Percentiles rank a stretch among this genome's conserved stretches.
phyloP scores from a whole-genome alignment of 164 flowering plant genomes.

The Tetracentron sinense region DNA sequence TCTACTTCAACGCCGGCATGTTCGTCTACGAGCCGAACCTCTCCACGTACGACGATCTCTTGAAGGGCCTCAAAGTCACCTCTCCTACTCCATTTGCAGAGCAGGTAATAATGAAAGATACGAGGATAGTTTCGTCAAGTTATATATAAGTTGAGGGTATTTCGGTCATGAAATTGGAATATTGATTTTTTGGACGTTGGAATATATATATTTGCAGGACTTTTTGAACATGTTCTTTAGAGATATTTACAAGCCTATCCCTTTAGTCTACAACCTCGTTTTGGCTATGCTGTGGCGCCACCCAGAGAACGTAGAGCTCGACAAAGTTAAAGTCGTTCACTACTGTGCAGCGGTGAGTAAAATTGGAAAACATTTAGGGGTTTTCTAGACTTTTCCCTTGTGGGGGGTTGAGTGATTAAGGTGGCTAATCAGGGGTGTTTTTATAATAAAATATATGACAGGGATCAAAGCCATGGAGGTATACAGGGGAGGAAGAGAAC shows the following conservation, averaged over 20 bases:
- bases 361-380: neutral
- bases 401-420: neutral
- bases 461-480: slow-evolving; percentile 87
- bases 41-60: slow-evolving; percentile 42
- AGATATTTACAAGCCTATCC: slow-evolving; percentile 52
- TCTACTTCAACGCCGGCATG: slow-evolving; percentile 82
- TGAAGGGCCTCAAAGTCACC: slow-evolving; percentile 36
- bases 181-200: no score
- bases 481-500: slow-evolving; percentile 73
- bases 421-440: neutral
- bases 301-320: slow-evolving; percentile 43
- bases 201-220: no score
- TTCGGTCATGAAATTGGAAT: no score
- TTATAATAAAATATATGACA: neutral
- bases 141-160: no score
- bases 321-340: slow-evolving; percentile 53
- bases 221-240: slow-evolving; percentile 58
- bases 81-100: slow-evolving; percentile 67
- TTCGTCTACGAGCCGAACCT: slow-evolving; percentile 55
- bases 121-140: neutral
- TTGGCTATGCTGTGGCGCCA: slow-evolving; percentile 63
- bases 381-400: neutral
- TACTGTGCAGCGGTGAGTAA: slow-evolving; percentile 55
- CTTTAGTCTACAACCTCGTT: slow-evolving; percentile 44
- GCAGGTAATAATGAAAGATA: slow-evolving; percentile 40